Conservation (phyloP, 2,329 filamentous ascomycete genomes). For the Colletotrichum acutatum region DNA sequence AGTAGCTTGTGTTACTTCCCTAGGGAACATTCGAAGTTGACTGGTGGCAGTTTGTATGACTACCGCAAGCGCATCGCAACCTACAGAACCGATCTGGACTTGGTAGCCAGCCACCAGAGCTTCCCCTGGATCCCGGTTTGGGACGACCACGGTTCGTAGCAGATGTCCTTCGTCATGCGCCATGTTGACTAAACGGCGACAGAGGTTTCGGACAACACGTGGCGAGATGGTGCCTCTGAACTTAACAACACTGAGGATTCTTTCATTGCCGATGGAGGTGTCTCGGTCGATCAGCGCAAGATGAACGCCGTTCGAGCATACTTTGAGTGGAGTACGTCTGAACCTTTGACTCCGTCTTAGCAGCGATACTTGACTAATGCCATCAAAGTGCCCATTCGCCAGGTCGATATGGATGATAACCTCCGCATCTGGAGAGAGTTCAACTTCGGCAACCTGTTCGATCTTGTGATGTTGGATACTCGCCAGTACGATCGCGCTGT, state of each 20-base stretch:
- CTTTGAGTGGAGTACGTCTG: conserved; percentile 73
- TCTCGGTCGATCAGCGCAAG: conserved; percentile 79
- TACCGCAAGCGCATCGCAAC: conserved; percentile 54
- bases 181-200: conserved; percentile 37
- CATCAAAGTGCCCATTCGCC: conserved; percentile 44
- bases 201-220: conserved; percentile 72
- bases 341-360: too few species aligned
- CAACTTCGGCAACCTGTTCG: conserved; percentile 72
- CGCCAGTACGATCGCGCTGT: conserved; percentile 70
- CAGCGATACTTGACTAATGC: too few species aligned
- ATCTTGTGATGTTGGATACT: conserved; percentile 77
- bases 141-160: conserved; percentile 62
- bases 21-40: conserved; percentile 19
- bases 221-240: conserved; percentile 68
- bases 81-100: conserved; percentile 54
- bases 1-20: conserved; percentile 40
- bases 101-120: conserved; percentile 52
- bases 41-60: conserved; percentile 50
- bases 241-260: conserved; percentile 75
- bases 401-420: conserved; percentile 76
- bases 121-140: conserved; percentile 59
- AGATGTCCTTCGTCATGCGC: too few species aligned
- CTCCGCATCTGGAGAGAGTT: conserved; percentile 76
- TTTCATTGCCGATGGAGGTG: conserved; percentile 66
- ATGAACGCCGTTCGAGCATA: conserved; percentile 79